Conservation (phyloP, 1,284 basidiomycete genomes). For the Hypsizygus ulmarius region DNA sequence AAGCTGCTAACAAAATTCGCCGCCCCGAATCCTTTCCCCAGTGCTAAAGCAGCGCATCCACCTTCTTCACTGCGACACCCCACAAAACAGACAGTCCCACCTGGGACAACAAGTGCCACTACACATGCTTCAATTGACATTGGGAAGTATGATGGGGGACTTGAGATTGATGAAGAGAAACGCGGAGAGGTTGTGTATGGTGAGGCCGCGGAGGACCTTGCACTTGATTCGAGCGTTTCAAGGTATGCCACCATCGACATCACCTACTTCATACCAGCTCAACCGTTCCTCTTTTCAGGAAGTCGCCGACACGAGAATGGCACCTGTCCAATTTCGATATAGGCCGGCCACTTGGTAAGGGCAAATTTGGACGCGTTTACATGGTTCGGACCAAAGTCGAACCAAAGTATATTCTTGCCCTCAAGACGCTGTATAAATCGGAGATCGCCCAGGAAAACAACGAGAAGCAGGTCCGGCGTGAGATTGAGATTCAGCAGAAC, state of each 20-base stretch:
- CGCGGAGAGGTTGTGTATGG: slow-evolving; percentile 56
- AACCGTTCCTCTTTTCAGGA: slow-evolving; percentile 34
- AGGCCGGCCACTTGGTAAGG: slow-evolving; percentile 94
- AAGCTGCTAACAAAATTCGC: slow-evolving; percentile 63
- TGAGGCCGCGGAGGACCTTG: slow-evolving; percentile 68
- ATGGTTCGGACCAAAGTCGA: slow-evolving; percentile 92
- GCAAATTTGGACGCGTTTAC: slow-evolving; percentile 98
- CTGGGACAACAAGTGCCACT: slow-evolving; percentile 7
- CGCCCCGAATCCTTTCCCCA: slow-evolving; percentile 42
- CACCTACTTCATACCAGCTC: background rate
- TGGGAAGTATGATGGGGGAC: slow-evolving; percentile 80
- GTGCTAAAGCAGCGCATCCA: slow-evolving; percentile 28
- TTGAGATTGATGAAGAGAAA: slow-evolving; percentile 73
- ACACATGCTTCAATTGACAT: slow-evolving; percentile 49
- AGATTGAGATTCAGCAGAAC: slow-evolving; percentile 99
- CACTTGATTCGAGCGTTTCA: slow-evolving; percentile 69
- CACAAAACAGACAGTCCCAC: slow-evolving; percentile 22
- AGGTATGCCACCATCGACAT: slow-evolving; percentile 34
- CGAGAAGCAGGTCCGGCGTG: slow-evolving; percentile 92
- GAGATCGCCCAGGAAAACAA: slow-evolving; percentile 88
- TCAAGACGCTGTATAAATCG: slow-evolving; percentile 97
- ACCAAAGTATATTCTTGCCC: slow-evolving; percentile 91
- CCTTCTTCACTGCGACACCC: slow-evolving; percentile 36
- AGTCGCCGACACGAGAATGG: slow-evolving; percentile 79
- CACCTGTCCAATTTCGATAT: slow-evolving; percentile 88